Conservation (phyloP, 805 yeast genomes). For the Lachancea kluyveri region DNA sequence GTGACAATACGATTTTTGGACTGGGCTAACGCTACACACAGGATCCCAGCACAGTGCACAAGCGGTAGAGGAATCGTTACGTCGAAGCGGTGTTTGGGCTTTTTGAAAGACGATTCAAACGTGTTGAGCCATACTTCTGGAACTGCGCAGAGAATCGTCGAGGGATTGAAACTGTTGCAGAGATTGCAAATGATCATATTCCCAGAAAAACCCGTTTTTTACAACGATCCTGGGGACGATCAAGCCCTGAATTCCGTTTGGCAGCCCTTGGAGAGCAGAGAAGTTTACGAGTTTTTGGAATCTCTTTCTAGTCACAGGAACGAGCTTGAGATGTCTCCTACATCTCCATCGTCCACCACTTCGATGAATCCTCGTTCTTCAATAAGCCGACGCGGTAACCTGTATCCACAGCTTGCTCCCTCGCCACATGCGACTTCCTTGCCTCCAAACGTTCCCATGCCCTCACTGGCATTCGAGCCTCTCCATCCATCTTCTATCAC, state of each 20-base stretch:
- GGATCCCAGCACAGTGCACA: constrained; percentile 1
- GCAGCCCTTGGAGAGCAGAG: constrained; percentile 5
- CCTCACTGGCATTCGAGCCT: too few species aligned
- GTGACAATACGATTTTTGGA: constrained; percentile 9
- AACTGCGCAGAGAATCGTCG: constrained; percentile 6
- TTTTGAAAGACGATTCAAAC: constrained; percentile 4
- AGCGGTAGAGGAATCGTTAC: constrained; percentile 5
- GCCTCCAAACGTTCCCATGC: too few species aligned
- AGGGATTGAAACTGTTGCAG: constrained; percentile 6
- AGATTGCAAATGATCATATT: constrained; percentile 5
- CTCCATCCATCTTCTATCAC: too few species aligned
- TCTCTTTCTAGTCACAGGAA: too few species aligned
- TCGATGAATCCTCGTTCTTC: too few species aligned
- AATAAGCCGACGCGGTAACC: too few species aligned
- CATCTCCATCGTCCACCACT: too few species aligned
- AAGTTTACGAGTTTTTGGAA: too few species aligned
- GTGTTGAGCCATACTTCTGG: constrained; percentile 6
- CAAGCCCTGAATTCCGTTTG: constrained; percentile 4
- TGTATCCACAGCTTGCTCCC: too few species aligned
- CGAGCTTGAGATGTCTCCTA: too few species aligned
- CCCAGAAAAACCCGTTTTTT: constrained; percentile 7
- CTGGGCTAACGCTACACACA: constrained; percentile 6
- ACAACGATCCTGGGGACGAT: constrained; percentile 5
- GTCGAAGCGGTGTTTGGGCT: constrained; percentile 5
- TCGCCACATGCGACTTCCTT: too few species aligned